Evolutionary conservation across 75 land plant species (phyloP).

Genomic region (Cunninghamia lanceolata): DNA sequence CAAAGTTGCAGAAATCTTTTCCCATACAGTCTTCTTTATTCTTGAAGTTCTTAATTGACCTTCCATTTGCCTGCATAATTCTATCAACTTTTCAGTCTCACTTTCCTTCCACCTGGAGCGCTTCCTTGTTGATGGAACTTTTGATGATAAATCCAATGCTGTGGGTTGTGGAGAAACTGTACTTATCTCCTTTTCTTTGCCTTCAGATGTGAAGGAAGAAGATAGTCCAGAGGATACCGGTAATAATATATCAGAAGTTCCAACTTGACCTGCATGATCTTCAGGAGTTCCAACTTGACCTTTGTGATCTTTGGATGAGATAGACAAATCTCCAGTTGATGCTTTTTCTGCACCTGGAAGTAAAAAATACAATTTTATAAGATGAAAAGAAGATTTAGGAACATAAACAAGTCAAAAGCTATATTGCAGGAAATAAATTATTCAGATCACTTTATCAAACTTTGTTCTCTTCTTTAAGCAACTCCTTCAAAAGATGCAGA

Average conservation of each 20-base stretch:
- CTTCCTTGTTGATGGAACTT: not conserved
- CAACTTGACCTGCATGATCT: not conserved
- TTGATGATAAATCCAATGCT: not conserved
- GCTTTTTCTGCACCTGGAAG: not conserved
- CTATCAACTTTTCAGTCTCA: conserved; percentile 32
- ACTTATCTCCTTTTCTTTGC: not conserved
- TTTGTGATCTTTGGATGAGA: not conserved
- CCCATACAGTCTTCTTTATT: conserved; percentile 28
- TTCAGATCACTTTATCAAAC: not conserved
- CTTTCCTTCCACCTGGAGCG: conserved; percentile 19
- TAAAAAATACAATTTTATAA: not conserved
- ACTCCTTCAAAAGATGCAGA: not conserved
- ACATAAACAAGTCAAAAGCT: not conserved
- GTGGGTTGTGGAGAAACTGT: not conserved
- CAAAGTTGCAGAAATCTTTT: conserved; percentile 21
- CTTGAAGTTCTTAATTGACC: conserved; percentile 11
- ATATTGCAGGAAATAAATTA: not conserved
- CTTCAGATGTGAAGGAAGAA: conserved; percentile 5
- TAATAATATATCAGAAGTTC: not conserved
- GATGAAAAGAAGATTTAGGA: not conserved
- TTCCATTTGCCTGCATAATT: conserved; percentile 25
- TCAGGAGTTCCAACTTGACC: not conserved
- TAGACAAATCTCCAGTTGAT: not conserved
- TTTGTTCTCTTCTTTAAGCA: not conserved
- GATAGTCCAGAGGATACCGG: not conserved